Evolutionary conservation across 495 filamentous ascomycete genomes (phyloP).

Genomic region (Penicillium arizonense): DNA sequence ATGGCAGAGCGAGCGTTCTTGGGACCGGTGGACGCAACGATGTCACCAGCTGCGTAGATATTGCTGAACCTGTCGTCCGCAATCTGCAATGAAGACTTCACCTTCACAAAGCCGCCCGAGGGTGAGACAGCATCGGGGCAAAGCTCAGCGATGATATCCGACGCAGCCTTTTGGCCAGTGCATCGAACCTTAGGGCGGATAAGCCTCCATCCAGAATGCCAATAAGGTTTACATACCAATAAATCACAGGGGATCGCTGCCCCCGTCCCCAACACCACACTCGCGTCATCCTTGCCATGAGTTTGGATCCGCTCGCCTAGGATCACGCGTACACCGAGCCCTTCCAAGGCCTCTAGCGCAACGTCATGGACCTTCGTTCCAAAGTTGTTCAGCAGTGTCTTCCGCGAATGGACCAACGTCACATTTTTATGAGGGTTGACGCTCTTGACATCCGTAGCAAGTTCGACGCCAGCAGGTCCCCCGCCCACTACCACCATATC

Average conservation of each 20-base stretch:
- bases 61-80: neutral
- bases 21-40: neutral
- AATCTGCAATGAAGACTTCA: neutral
- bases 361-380: neutral
- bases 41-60: neutral
- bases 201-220: neutral
- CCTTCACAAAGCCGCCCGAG: neutral
- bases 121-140: neutral
- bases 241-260: neutral
- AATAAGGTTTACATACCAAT: neutral
- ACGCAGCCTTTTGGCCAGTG: neutral
- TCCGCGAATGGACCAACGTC: neutral
- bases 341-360: neutral
- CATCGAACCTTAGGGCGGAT: neutral
- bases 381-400: neutral
- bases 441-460: conserved; percentile 51
- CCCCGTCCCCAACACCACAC: neutral
- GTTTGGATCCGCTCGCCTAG: neutral
- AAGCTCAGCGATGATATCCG: neutral
- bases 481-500: conserved; percentile 52
- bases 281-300: neutral
- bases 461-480: conserved; percentile 53
- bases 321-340: neutral
- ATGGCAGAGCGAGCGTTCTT: neutral
- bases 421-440: neutral